Conservation (phyloP, 495 filamentous ascomycete genomes). For the Penicillium antarcticum region DNA sequence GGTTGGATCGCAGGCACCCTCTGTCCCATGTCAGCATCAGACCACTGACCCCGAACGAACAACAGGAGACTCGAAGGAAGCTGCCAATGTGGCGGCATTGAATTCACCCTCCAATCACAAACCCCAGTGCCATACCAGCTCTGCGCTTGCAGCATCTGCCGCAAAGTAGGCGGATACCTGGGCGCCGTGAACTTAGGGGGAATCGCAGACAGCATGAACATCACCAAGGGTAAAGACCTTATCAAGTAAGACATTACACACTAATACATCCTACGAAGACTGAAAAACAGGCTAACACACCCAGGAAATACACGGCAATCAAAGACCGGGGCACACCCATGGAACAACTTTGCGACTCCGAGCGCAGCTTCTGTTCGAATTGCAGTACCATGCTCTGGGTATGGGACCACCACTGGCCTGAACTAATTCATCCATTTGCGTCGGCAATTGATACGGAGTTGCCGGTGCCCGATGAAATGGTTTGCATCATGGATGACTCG, state of each 20-base stretch:
- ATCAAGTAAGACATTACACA: constrained; percentile 44
- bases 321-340: constrained; percentile 47
- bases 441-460: constrained; percentile 54
- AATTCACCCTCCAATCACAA: constrained; percentile 49
- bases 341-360: constrained; percentile 40
- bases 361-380: constrained; percentile 53
- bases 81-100: constrained; percentile 52
- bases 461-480: constrained; percentile 50
- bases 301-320: constrained; percentile 50
- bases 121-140: constrained; percentile 56
- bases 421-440: constrained; percentile 56
- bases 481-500: constrained; percentile 45
- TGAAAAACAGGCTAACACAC: background rate
- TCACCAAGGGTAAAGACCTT: constrained; percentile 44
- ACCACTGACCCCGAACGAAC: background rate
- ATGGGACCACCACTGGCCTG: constrained; percentile 50
- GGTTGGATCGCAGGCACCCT: background rate
- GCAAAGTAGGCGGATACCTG: constrained; percentile 48
- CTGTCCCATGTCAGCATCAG: background rate
- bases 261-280: background rate
- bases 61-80: constrained; percentile 49
- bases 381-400: constrained; percentile 51
- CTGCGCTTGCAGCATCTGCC: constrained; percentile 56
- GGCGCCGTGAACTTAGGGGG: constrained; percentile 53
- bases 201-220: constrained; percentile 42